These are phyloP conservation scores for Psidium guajava DNA, from an alignment of 345 rosid genomes.

Conservation along the genomic window DNA sequence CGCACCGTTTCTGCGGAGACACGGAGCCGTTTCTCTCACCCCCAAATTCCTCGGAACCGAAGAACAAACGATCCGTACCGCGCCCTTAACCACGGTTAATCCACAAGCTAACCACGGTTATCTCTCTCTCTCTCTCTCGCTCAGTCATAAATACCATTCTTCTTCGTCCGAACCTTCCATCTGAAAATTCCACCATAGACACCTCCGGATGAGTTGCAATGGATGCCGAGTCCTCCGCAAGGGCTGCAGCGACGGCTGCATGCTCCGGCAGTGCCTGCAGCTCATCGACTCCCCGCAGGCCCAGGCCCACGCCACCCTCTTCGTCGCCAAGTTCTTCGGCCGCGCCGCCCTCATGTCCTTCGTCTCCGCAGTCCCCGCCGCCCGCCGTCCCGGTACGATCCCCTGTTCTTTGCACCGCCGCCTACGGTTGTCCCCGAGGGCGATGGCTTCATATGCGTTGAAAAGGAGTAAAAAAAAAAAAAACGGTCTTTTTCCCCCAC, in stretches of 20 bases:
- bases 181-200: not conserved
- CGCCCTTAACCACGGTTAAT: not conserved
- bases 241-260: conserved; percentile 91
- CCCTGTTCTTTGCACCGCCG: too few relatives aligned
- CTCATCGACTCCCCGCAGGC: conserved; percentile 87
- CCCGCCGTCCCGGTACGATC: conserved; percentile 71
- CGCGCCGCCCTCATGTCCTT: conserved; percentile 97
- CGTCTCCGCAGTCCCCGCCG: conserved; percentile 81
- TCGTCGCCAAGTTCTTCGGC: conserved; percentile 95
- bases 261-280: conserved; percentile 77
- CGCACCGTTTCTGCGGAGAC: not conserved
- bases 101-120: not conserved
- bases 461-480: not conserved
- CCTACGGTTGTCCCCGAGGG: too few relatives aligned
- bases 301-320: conserved; percentile 96
- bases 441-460: too few relatives aligned
- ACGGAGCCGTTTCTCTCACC: not conserved
- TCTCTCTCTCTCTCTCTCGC: too few relatives aligned
- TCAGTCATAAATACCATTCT: not conserved
- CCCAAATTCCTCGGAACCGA: not conserved
- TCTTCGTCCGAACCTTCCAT: not conserved
- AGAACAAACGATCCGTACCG: not conserved
- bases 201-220: conserved; percentile 77
- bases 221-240: conserved; percentile 95
- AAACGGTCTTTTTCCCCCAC: not conserved